These are phyloP conservation scores for Penicillium subrubescens DNA, from an alignment of 495 filamentous ascomycete species.

Conservation along the genomic window DNA sequence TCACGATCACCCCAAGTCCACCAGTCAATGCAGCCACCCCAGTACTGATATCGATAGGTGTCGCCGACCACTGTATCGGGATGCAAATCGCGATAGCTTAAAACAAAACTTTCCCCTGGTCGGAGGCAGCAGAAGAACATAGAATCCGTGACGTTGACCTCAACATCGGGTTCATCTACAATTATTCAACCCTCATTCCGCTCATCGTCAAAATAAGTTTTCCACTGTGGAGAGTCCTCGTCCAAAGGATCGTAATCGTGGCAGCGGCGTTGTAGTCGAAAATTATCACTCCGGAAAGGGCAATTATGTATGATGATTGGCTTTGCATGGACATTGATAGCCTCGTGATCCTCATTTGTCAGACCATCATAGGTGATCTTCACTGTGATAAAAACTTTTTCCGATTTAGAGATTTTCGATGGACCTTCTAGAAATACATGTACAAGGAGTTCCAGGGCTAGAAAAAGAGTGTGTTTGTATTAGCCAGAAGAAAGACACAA, in stretches of 20 bases:
- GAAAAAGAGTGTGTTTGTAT: background rate
- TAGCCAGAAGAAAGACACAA: background rate
- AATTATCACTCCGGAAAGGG: background rate
- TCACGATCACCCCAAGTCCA: conserved; percentile 14
- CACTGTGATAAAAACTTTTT: background rate
- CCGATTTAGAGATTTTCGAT: background rate
- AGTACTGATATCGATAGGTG: conserved; percentile 15
- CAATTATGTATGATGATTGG: background rate
- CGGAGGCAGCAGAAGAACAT: background rate
- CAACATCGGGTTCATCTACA: background rate
- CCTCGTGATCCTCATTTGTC: background rate
- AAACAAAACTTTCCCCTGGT: background rate
- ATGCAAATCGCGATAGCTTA: background rate
- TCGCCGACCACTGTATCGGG: conserved; percentile 11
- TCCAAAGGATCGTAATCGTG: background rate
- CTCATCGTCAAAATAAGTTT: background rate
- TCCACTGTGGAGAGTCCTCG: background rate
- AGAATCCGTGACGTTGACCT: background rate
- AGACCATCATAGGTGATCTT: background rate
- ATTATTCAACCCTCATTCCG: background rate
- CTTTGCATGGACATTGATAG: background rate
- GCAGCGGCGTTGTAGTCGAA: background rate
- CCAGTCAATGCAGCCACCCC: conserved; percentile 14
- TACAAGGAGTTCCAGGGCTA: background rate
- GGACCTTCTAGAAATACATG: background rate